A percentile compares a stretch with the other conserved stretches of the same genome.
Conservation (phyloP, 371 early-diverging fungal species). For the Rhizomucor miehei region DNA sequence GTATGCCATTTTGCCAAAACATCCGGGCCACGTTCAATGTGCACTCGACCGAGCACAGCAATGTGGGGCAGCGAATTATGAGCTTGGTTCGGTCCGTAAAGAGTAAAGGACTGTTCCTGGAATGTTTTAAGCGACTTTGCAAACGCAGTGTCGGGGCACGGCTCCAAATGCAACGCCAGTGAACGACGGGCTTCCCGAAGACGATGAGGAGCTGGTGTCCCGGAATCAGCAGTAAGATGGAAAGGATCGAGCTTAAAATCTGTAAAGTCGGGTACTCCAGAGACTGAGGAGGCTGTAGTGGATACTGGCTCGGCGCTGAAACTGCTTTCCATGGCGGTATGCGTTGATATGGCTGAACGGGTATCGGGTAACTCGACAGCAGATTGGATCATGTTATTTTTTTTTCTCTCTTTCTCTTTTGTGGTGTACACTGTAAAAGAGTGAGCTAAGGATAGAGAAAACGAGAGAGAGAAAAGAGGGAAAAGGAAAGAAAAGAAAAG, state of each 20-base stretch:
- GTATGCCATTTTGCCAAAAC: conserved; percentile 8
- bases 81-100: conserved; percentile 22
- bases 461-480: neutral
- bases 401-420: neutral
- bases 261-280: conserved; percentile 17
- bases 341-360: conserved; percentile 12
- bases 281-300: conserved; percentile 10
- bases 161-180: conserved; percentile 16
- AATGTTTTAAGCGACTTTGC: conserved; percentile 12
- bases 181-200: conserved; percentile 18
- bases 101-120: conserved; percentile 17
- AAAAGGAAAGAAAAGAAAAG: neutral
- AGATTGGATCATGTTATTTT: neutral
- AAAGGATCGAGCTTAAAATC: conserved; percentile 24
- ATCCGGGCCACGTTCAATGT: conserved; percentile 14
- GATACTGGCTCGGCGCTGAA: neutral
- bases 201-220: conserved; percentile 17
- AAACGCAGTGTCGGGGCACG: conserved; percentile 6
- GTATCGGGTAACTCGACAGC: conserved; percentile 2
- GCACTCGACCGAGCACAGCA: conserved; percentile 15
- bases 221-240: conserved; percentile 10
- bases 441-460: neutral
- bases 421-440: neutral
- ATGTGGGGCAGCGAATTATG: conserved; percentile 19
- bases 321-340: conserved; percentile 6